A percentile compares a stretch with the other conserved stretches of the same genome.
Conservation (phyloP, 768 basidiomycete species). For the Hirschioporus abietinus region DNA sequence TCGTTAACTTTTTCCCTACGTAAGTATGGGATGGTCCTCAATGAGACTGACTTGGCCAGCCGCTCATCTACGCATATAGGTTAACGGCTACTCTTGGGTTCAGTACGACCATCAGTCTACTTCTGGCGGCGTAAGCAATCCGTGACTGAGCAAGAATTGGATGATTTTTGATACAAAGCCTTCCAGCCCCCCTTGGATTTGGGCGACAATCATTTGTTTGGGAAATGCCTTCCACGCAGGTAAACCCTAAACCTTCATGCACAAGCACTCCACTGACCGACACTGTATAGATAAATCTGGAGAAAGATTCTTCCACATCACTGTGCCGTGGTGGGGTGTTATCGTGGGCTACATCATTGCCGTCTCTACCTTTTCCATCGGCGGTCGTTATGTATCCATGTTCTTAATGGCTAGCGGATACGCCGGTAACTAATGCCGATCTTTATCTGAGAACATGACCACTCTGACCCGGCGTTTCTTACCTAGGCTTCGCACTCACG, state of each 20-base stretch:
- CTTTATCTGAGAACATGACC: neutral
- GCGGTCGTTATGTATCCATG: constrained; percentile 53
- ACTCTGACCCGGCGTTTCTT: neutral
- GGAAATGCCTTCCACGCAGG: constrained; percentile 17
- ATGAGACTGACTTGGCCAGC: neutral
- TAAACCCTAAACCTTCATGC: neutral
- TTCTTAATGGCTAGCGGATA: constrained; percentile 62
- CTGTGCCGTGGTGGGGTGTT: constrained; percentile 52
- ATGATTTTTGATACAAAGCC: neutral
- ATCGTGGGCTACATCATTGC: constrained; percentile 60
- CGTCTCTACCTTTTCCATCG: constrained; percentile 45
- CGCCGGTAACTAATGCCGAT: constrained; percentile 24
- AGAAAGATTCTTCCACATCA: constrained; percentile 60
- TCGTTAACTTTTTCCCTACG: constrained; percentile 57
- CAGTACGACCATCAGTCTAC: constrained; percentile 50
- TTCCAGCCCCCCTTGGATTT: constrained; percentile 17
- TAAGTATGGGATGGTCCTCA: constrained; percentile 18
- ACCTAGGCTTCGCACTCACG: constrained; percentile 35
- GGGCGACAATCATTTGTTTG: constrained; percentile 14
- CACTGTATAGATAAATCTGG: constrained; percentile 43
- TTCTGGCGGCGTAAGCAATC: constrained; percentile 49
- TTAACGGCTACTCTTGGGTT: constrained; percentile 58
- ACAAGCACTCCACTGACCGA: neutral
- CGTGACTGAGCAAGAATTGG: neutral
- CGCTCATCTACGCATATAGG: constrained; percentile 13